Conservation (phyloP, 2,329 filamentous ascomycete species). For the Aspergillus hortae region DNA sequence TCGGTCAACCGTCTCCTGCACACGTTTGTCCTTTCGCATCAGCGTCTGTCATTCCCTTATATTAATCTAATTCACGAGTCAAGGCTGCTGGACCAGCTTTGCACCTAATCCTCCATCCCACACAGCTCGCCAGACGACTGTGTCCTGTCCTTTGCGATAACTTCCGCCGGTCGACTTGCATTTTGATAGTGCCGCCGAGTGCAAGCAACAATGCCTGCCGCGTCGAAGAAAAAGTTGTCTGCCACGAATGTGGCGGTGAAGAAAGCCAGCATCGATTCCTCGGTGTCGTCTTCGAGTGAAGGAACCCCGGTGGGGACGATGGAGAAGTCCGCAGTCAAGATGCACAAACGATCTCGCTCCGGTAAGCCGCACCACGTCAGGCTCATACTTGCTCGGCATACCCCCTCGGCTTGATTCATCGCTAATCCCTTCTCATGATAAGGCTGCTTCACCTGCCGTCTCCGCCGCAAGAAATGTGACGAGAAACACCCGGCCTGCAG, state of each 20-base stretch:
- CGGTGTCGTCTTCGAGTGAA: conserved; percentile 42
- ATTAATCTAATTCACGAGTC: conserved; percentile 26
- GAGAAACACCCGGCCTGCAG: conserved; percentile 62
- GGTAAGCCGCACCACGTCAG: conserved; percentile 56
- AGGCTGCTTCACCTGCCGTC: conserved; percentile 66
- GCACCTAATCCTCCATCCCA: conserved; percentile 20
- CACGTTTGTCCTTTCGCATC: conserved; percentile 16
- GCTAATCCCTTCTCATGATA: neutral
- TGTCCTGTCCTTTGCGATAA: conserved; percentile 10
- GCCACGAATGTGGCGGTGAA: conserved; percentile 7
- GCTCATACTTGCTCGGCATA: neutral
- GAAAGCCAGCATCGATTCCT: conserved; percentile 11
- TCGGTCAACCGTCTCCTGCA: conserved; percentile 9
- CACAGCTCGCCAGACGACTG: conserved; percentile 13
- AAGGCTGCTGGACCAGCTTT: conserved; percentile 43
- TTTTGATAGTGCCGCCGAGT: neutral
- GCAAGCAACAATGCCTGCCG: conserved; percentile 15
- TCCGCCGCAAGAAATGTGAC: conserved; percentile 68
- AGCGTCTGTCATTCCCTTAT: conserved; percentile 26
- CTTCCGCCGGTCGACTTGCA: neutral
- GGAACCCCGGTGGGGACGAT: conserved; percentile 44
- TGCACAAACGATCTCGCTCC: conserved; percentile 91
- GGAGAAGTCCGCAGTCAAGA: conserved; percentile 67
- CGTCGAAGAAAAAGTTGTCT: conserved; percentile 15
- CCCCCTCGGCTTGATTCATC: neutral